phyloP scores from a whole-genome alignment of 257 asterid genomes.

The Verbena officinalis region DNA sequence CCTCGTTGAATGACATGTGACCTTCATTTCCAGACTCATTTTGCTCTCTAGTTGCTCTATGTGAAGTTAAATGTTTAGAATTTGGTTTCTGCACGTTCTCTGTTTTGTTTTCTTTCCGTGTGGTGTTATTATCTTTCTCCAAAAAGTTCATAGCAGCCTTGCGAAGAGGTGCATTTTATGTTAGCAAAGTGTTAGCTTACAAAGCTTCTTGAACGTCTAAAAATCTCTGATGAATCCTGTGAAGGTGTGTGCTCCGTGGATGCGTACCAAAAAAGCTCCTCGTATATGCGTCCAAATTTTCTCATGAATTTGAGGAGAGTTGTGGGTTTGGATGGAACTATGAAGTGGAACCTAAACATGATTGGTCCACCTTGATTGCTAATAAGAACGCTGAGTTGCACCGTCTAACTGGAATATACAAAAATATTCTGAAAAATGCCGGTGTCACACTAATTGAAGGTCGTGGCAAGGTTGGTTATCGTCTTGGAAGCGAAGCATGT shows the following conservation, averaged over 20 bases:
- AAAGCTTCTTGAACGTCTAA: conserved; percentile 26
- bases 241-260: conserved; percentile 98
- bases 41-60: background rate
- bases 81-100: background rate
- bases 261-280: conserved; percentile 96
- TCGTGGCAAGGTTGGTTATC: conserved; percentile 85
- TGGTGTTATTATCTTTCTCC: background rate
- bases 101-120: too few species aligned
- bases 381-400: conserved; percentile 93
- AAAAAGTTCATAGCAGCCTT: conserved; percentile 1
- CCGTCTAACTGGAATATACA: conserved; percentile 89
- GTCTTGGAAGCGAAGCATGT: background rate
- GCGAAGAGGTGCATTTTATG: conserved; percentile 10
- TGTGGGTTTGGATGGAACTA: conserved; percentile 90
- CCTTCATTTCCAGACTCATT: background rate
- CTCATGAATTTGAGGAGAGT: conserved; percentile 96
- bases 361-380: conserved; percentile 91
- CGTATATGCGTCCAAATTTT: conserved; percentile 85
- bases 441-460: conserved; percentile 80
- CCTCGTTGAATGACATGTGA: background rate
- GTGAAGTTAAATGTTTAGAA: background rate
- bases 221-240: conserved; percentile 31
- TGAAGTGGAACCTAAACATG: conserved; percentile 88
- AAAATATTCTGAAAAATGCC: conserved; percentile 76
- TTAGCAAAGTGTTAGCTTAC: conserved; percentile 4